Evolutionary conservation across 2,329 filamentous ascomycete species (phyloP).

Genomic region (Alternaria arborescens): DNA sequence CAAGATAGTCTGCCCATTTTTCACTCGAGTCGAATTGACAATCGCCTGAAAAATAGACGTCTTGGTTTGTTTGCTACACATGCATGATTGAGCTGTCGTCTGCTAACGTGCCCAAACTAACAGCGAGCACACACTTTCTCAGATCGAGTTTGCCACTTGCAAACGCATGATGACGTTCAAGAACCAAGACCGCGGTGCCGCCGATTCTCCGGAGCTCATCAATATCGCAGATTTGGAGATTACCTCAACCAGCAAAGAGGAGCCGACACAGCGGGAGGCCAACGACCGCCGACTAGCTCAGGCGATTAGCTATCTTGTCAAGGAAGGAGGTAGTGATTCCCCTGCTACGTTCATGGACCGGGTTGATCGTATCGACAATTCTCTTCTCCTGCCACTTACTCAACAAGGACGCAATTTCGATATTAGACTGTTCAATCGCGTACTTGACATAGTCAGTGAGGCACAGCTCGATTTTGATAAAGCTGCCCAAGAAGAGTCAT

Average conservation of each 20-base stretch:
- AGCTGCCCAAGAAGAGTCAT: constrained; percentile 3
- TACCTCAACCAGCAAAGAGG: constrained; percentile 8
- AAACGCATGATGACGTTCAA: constrained; percentile 14
- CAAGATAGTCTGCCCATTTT: neutral
- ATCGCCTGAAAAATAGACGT: neutral
- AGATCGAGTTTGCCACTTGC: neutral
- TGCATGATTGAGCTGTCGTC: neutral
- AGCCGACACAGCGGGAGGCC: constrained; percentile 13
- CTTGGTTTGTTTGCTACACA: constrained; percentile 15
- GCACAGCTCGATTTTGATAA: constrained; percentile 26
- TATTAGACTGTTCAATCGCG: constrained; percentile 27
- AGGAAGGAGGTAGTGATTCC: constrained; percentile 34
- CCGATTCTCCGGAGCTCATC: constrained; percentile 10
- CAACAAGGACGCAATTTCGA: constrained; percentile 28
- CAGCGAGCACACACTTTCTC: neutral
- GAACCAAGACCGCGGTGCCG: neutral
- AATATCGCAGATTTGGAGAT: constrained; percentile 14
- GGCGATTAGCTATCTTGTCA: constrained; percentile 39
- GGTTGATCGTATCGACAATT: constrained; percentile 36
- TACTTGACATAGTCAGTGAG: constrained; percentile 31
- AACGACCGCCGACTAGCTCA: constrained; percentile 37
- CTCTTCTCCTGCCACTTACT: constrained; percentile 31
- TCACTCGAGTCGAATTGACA: neutral
- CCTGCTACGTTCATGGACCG: constrained; percentile 27
- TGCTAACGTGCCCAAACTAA: constrained; percentile 6